A percentile compares a stretch with the other conserved stretches of the same genome.
Conservation (phyloP, 306 rosid genomes). For the Lablab purpureus region DNA sequence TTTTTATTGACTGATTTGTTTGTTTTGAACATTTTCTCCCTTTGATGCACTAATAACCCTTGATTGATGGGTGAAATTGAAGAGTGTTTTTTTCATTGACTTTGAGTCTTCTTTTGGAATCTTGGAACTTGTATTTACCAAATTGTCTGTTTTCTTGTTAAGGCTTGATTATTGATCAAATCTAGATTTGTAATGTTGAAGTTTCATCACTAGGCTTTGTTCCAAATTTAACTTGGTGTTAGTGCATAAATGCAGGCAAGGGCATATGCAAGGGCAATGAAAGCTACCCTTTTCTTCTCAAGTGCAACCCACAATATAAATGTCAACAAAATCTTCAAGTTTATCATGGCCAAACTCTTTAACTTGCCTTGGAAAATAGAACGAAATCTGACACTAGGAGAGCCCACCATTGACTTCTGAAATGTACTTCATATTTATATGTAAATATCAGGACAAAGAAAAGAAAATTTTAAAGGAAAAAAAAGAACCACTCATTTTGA, state of each 20-base stretch:
- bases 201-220: slow-evolving; percentile 20
- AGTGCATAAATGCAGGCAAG: slow-evolving; percentile 66
- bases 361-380: slow-evolving; percentile 27
- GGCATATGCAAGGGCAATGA: slow-evolving; percentile 88
- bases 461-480: not conserved
- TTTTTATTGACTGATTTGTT: too few species aligned
- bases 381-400: slow-evolving; percentile 25
- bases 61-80: too few species aligned
- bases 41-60: too few species aligned
- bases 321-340: slow-evolving; percentile 75
- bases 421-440: not conserved
- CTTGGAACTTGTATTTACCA: too few species aligned
- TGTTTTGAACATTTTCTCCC: too few species aligned
- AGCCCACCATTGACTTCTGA: slow-evolving; percentile 29
- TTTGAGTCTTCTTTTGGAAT: too few species aligned
- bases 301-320: slow-evolving; percentile 95
- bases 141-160: too few species aligned
- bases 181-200: slow-evolving; percentile 5
- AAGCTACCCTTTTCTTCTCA: slow-evolving; percentile 88
- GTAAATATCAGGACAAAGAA: not conserved
- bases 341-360: slow-evolving; percentile 35
- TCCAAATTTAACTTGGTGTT: slow-evolving; percentile 18
- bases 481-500: not conserved
- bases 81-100: too few species aligned
- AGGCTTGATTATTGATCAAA: slow-evolving; percentile 41